Percentiles rank a stretch among this genome's conserved stretches.
Conservation (phyloP, 139 green algal species). For the Nannochloris sp. region DNA sequence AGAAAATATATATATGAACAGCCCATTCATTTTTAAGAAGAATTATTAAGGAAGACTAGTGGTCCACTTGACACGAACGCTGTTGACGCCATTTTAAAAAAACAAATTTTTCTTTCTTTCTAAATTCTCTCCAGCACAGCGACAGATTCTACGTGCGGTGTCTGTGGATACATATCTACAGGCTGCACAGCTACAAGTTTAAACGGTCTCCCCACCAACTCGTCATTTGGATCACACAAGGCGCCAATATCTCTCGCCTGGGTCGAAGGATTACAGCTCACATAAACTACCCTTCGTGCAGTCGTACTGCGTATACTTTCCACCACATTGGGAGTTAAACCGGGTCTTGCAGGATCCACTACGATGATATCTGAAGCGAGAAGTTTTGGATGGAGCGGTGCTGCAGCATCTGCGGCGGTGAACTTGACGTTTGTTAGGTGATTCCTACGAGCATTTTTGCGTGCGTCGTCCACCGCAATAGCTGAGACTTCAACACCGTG, state of each 20-base stretch:
- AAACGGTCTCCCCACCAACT: constrained; percentile 32
- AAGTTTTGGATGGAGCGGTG: constrained; percentile 20
- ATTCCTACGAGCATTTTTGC: constrained; percentile 67
- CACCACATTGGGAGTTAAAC: constrained; percentile 46
- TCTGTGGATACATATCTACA: constrained; percentile 83
- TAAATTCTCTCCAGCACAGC: constrained; percentile 46
- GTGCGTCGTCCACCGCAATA: constrained; percentile 40
- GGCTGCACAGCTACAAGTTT: constrained; percentile 47
- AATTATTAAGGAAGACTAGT: no score
- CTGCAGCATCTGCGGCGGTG: constrained; percentile 27
- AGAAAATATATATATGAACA: neutral
- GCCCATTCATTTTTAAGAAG: neutral
- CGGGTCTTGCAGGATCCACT: constrained; percentile 70
- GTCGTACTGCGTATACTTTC: constrained; percentile 40
- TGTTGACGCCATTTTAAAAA: neutral
- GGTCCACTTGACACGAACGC: no score
- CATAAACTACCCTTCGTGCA: constrained; percentile 73
- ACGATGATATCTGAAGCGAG: constrained; percentile 52
- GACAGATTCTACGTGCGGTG: constrained; percentile 69
- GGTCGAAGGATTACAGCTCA: constrained; percentile 75
- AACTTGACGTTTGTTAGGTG: constrained; percentile 70
- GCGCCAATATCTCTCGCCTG: constrained; percentile 50
- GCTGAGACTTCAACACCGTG: constrained; percentile 45
- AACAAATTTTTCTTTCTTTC: neutral
- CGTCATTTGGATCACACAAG: constrained; percentile 19